Evolutionary conservation across 768 basidiomycete species (phyloP), one percentile per base, ranked within the genome.

Genomic region (Mycena crocata): DNA sequence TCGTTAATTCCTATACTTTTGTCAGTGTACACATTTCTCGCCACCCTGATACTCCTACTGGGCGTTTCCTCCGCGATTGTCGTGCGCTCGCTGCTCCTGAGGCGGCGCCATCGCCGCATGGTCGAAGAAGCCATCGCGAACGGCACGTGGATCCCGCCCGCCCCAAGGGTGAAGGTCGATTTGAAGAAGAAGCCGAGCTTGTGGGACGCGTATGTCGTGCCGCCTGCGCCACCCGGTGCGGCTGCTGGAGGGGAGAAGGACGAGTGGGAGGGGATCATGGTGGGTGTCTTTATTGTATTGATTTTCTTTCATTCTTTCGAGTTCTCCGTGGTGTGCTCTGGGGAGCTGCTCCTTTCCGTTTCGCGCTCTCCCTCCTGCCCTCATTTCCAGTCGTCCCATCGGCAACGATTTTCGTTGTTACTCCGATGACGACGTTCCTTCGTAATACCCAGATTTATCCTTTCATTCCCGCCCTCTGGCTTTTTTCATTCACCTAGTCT

Each of bases 21-120:
- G 1, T 26, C 42, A 70, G 69, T 70, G 12, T 81, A 73, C 71
- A 84, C 85, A 6, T 85, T 86, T 66, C 82, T 87, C 52, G 90
- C 90, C 3, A 91, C 91, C 2, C 85, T 92, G 55, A 84, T 91
- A 64, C 85, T 91, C 24, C 85, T 92, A 23, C 84, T 92, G 26
- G 81, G 83, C 42, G 86, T 92, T n/a, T 90, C 89, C 12, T 85
- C 85, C 3, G 89, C 89, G 15, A 90, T 92, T 73, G 85, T 92
- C 65, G 69, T 86, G 49, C 88, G 91, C 37, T 90, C 89, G 24
- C 83, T 90, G 63, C 66, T 91, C 42, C 81, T 91, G n/a, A 84
- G 91, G 3, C 78, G 89, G 17, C 84, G 91, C 5, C 87, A 89
- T 62, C 84, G 86, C 21, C 83, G 82, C 26, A 74, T 88, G 71